Base-by-base conservation (phyloP, 257 asterid species). In the Lycium ferocissimum region DNA sequence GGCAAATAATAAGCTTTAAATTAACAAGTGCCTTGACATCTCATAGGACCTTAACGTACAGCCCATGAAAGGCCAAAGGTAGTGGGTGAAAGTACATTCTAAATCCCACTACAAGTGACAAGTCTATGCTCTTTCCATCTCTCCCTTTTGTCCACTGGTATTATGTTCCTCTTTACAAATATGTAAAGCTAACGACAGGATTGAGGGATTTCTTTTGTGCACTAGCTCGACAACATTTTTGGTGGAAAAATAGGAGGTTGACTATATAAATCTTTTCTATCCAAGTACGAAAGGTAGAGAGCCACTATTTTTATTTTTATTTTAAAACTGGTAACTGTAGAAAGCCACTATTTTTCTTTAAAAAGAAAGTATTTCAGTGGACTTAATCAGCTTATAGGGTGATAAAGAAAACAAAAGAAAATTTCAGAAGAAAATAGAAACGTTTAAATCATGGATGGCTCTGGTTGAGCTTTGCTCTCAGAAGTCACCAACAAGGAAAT, bases 11-110 rank as follows among this genome's bases (percentile, higher is more conserved):
- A 37, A 69, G 76, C 22, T 66, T 66, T 66, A 33, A 69, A 37
- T 40, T 37, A 51, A 38, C 51, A 69, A 37, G 26, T 15, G 78
- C 17, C 26, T 57, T 15, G 62, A 57, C 20, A 57, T 18, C 65
- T 59, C 26, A 18, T 69, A 69, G 22, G 51, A 69, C 49, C 51
- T 69, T 69, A 67, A 37, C 51, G 37, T 15, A 15, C 76, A 69
- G 15, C 51, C 51, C 7, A 37, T 13, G 15, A 22, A 37, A 67
- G 76, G 51, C 76, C 51, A 67, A 67, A 37, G 20, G 13, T 69
- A 37, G 47, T 35, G 49, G 63, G 75, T 14, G 75, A 67, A 67
- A 67, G 6, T 67, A 67, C 75, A 67, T 67, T 67, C 75, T 67
- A 67, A 67, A 67, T 69, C 22, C 51, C 14, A 69, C 49, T 1